Evolutionary conservation across 208 protist genomes (phyloP).

Genomic region (Tetramitus jugosus): DNA sequence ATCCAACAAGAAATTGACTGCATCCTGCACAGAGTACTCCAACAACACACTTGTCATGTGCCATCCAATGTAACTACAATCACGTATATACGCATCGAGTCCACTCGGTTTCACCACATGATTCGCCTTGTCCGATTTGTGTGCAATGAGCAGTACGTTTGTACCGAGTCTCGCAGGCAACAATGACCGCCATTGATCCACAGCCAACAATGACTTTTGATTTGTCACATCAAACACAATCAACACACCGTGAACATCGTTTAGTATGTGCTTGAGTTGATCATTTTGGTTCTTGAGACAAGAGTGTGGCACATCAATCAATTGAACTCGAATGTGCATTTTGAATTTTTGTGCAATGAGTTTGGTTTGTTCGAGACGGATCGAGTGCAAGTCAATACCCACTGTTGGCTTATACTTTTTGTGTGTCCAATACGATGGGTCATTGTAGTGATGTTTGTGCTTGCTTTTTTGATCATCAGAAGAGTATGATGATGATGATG

Average conservation of each 20-base stretch:
- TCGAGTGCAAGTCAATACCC: too few relatives aligned
- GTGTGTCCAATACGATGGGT: too few relatives aligned
- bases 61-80: neutral
- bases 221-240: conserved; percentile 4
- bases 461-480: too few relatives aligned
- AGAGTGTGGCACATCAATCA: too few relatives aligned
- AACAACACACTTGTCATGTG: neutral
- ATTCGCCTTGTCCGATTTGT: neutral
- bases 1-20: neutral
- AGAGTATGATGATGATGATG: too few relatives aligned
- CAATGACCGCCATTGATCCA: neutral
- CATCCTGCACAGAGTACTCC: neutral
- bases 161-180: neutral
- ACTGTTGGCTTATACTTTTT: too few relatives aligned
- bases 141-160: neutral
- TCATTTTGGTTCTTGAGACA: too few relatives aligned
- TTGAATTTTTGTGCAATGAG: too few relatives aligned
- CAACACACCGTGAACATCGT: neutral
- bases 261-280: neutral
- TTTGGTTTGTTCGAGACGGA: too few relatives aligned
- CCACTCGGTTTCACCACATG: neutral
- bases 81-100: neutral
- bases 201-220: neutral
- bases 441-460: too few relatives aligned
- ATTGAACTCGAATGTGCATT: too few relatives aligned